phyloP scores from a whole-genome alignment of 1,139 yeast genomes.

The Protomyces macrosporus region DNA sequence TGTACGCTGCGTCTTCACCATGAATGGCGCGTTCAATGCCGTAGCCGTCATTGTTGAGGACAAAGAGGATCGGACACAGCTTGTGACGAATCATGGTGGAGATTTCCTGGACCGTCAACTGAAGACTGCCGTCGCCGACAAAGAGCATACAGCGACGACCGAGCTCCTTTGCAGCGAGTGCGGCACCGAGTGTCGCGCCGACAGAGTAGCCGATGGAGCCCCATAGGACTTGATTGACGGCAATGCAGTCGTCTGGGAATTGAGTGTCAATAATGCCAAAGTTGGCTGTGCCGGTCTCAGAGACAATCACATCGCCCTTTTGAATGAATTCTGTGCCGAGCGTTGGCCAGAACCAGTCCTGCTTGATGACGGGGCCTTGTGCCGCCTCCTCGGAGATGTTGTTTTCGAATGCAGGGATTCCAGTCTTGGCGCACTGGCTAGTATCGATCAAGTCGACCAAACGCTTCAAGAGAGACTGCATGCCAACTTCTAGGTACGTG shows the following conservation, averaged over 20 bases:
- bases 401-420: conserved; percentile 20
- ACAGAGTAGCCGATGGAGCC: conserved; percentile 83
- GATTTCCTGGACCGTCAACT: conserved; percentile 80
- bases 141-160: conserved; percentile 58
- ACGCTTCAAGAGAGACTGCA: conserved; percentile 42
- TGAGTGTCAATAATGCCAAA: conserved; percentile 62
- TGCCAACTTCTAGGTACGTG: conserved; percentile 34
- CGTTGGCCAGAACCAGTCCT: conserved; percentile 32
- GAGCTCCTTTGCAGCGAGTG: conserved; percentile 59
- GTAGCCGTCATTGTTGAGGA: conserved; percentile 79
- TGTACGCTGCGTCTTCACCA: conserved; percentile 70
- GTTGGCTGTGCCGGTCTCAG: conserved; percentile 75
- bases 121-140: conserved; percentile 90
- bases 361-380: conserved; percentile 33
- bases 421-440: conserved; percentile 35
- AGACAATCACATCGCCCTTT: conserved; percentile 60
- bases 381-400: conserved; percentile 26
- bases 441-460: conserved; percentile 41
- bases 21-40: conserved; percentile 78
- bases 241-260: conserved; percentile 50
- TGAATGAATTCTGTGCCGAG: conserved; percentile 42
- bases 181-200: conserved; percentile 77
- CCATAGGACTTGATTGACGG: conserved; percentile 63
- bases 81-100: conserved; percentile 60
- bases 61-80: conserved; percentile 57